phyloP scores from a whole-genome alignment of 192 early-diverging fungal genomes.

The Phlyctochytrium planicorne region DNA sequence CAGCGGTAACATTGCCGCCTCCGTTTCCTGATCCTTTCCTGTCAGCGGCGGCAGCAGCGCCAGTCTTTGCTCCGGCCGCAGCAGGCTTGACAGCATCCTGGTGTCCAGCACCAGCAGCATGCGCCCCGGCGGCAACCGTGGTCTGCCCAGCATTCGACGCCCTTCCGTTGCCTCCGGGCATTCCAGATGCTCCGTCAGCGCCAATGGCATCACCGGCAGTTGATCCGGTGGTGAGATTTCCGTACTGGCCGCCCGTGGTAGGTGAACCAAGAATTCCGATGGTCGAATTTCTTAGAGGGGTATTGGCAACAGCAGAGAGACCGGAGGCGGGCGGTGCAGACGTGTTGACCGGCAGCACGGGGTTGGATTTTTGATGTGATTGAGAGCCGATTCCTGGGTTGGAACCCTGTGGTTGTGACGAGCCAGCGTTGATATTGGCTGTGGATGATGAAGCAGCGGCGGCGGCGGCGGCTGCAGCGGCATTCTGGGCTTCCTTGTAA shows the following conservation, averaged over 20 bases:
- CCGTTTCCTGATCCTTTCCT: background rate
- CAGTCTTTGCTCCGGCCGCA: background rate
- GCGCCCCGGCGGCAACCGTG: background rate
- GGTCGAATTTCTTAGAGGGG: constrained; percentile 1
- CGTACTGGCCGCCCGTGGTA: background rate
- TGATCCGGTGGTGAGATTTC: background rate
- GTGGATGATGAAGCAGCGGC: background rate
- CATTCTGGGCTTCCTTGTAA: constrained; percentile 1
- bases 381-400: constrained; percentile 13
- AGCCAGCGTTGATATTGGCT: constrained; percentile 10
- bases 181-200: background rate
- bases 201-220: background rate
- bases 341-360: constrained; percentile 13
- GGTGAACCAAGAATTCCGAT: background rate
- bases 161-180: background rate
- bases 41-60: background rate
- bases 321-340: background rate
- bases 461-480: background rate
- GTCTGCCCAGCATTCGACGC: background rate
- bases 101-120: background rate
- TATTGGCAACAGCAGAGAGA: background rate
- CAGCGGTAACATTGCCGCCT: background rate
- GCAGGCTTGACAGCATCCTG: constrained; percentile 2
- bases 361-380: constrained; percentile 18
- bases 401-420: constrained; percentile 15